Evolutionary conservation across 768 basidiomycete species (phyloP).

Genomic region (Russula lepida): DNA sequence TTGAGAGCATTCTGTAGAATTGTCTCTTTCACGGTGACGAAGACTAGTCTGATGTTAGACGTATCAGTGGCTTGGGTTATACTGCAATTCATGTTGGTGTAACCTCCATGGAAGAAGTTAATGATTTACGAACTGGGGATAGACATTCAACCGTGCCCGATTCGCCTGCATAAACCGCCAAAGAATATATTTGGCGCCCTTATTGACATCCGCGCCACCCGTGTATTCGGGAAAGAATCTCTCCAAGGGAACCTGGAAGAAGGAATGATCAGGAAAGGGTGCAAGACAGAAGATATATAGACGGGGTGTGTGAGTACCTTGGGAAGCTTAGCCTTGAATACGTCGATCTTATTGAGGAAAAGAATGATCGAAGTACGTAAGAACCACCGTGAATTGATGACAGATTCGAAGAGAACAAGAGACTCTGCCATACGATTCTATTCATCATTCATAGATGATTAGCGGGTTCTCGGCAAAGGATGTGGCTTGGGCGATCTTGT

Average conservation of each 20-base stretch:
- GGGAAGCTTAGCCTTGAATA: conserved; percentile 67
- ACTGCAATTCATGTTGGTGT: conserved; percentile 31
- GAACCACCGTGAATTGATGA: conserved; percentile 79
- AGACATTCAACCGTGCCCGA: conserved; percentile 72
- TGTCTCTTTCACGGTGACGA: conserved; percentile 89
- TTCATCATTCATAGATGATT: background rate
- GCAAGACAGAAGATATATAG: background rate
- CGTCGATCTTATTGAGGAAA: conserved; percentile 65
- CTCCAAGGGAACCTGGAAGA: conserved; percentile 56
- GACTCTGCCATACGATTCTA: conserved; percentile 75
- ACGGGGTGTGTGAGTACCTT: conserved; percentile 29
- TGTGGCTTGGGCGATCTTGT: background rate
- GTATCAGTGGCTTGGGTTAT: conserved; percentile 88
- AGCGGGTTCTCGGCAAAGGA: background rate
- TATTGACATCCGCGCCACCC: conserved; percentile 83
- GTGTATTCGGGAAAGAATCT: conserved; percentile 83
- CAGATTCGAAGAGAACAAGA: conserved; percentile 63
- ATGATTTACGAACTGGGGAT: conserved; percentile 64
- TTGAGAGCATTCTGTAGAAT: conserved; percentile 82
- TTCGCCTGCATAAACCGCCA: conserved; percentile 96
- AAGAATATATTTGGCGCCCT: conserved; percentile 88
- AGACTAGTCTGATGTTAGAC: conserved; percentile 71
- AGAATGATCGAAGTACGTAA: conserved; percentile 56
- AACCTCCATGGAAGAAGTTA: background rate
- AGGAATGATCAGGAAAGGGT: background rate